Evolutionary conservation across 805 yeast genomes (phyloP).

Genomic region (Metschnikowia gelsemii): DNA sequence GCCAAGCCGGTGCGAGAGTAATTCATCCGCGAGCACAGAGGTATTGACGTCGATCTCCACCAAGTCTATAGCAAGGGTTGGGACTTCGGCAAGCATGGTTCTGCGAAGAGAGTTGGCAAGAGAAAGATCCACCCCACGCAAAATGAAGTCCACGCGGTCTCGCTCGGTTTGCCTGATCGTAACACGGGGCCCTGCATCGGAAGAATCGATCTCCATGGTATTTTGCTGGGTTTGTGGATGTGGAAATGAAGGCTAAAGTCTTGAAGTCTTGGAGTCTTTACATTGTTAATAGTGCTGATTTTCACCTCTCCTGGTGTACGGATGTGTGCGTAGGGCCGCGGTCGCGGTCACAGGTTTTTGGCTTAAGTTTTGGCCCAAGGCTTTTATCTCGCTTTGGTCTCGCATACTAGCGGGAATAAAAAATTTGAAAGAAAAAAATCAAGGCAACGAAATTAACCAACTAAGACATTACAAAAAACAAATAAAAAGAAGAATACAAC

Average conservation of each 20-base stretch:
- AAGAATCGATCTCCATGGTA: slow-evolving; percentile 31
- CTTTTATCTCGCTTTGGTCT: not conserved
- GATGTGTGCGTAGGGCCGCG: not conserved
- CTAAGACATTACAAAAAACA: no score
- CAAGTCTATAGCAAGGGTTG: slow-evolving; percentile 92
- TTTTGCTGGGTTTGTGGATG: slow-evolving; percentile 1
- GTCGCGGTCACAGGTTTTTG: no score
- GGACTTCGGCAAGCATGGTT: slow-evolving; percentile 92
- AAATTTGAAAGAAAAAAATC: not conserved
- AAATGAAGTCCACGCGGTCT: slow-evolving; percentile 87
- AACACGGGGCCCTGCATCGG: slow-evolving; percentile 65
- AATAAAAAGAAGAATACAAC: slow-evolving; percentile 10
- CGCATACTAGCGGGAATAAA: not conserved
- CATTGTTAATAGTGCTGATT: no score
- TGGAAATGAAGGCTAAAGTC: no score
- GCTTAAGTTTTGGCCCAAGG: no score
- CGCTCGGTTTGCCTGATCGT: slow-evolving; percentile 82
- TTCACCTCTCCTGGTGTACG: not conserved
- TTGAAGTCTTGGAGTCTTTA: no score
- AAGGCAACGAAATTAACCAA: no score
- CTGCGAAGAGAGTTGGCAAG: slow-evolving; percentile 91
- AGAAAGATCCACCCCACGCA: slow-evolving; percentile 83
- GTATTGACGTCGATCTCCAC: slow-evolving; percentile 94
- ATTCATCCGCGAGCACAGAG: slow-evolving; percentile 94
- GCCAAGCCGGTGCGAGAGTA: slow-evolving; percentile 91